These are phyloP conservation scores for Phaseolus lunatus DNA, from an alignment of 306 rosid species.

Conservation along the genomic window DNA sequence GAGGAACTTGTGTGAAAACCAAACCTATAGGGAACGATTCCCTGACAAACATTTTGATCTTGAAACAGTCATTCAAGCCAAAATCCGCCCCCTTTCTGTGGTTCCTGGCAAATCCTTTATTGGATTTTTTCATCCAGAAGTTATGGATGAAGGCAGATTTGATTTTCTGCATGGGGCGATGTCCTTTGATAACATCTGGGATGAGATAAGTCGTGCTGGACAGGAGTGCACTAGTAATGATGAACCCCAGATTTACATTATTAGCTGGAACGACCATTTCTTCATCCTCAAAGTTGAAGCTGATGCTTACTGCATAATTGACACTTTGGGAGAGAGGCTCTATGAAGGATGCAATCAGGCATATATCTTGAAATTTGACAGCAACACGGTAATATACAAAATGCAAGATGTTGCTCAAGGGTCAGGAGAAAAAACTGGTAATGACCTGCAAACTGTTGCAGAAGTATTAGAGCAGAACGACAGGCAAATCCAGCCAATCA, in stretches of 20 bases:
- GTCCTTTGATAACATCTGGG: conserved; percentile 99
- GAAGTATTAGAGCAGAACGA: conserved; percentile 57
- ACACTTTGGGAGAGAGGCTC: conserved; percentile 96
- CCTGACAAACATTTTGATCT: conserved; percentile 99
- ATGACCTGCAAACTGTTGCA: conserved; percentile 57
- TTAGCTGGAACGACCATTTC: conserved; percentile 99
- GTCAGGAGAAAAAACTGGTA: conserved; percentile 61
- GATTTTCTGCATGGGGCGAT: conserved; percentile 92
- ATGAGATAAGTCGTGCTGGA: conserved; percentile 78
- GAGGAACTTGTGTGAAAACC: conserved; percentile 91
- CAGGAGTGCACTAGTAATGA: conserved; percentile 53
- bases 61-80: conserved; percentile 92
- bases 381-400: conserved; percentile 66
- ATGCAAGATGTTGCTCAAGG: conserved; percentile 52
- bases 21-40: conserved; percentile 78
- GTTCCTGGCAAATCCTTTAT: conserved; percentile 79
- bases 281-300: conserved; percentile 94
- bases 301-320: conserved; percentile 88
- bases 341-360: conserved; percentile 97
- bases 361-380: conserved; percentile 84
- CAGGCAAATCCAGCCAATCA: conserved; percentile 55
- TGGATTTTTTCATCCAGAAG: conserved; percentile 98
- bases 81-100: conserved; percentile 86
- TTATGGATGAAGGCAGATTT: conserved; percentile 87
- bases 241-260: conserved; percentile 79